Evolutionary conservation across 768 basidiomycete genomes (phyloP).

Genomic region (Lactarius trivialis): DNA sequence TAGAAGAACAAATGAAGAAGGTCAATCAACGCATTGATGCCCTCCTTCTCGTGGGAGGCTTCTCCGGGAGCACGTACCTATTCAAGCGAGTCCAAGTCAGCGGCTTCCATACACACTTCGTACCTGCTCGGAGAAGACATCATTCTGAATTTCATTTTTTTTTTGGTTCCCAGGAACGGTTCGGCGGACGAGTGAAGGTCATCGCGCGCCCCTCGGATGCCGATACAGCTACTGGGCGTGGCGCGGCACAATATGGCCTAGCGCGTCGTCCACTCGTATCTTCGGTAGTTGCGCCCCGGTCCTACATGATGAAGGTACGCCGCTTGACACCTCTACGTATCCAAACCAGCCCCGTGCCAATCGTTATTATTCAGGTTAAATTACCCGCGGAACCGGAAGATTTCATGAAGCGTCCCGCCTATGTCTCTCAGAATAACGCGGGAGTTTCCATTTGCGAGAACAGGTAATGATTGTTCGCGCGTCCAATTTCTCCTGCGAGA

Average conservation of each 20-base stretch:
- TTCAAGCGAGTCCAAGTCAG: slow-evolving; percentile 70
- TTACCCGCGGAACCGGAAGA: slow-evolving; percentile 84
- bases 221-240: slow-evolving; percentile 82
- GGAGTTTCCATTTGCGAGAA: slow-evolving; percentile 80
- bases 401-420: slow-evolving; percentile 77
- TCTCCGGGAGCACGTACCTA: slow-evolving; percentile 80
- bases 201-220: slow-evolving; percentile 82
- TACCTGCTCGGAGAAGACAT: slow-evolving; percentile 12
- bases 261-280: slow-evolving; percentile 72
- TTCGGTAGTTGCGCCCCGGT: slow-evolving; percentile 72
- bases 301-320: slow-evolving; percentile 80
- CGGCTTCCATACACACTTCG: slow-evolving; percentile 16
- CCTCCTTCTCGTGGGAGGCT: slow-evolving; percentile 84
- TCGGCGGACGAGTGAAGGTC: slow-evolving; percentile 57
- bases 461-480: slow-evolving; percentile 37
- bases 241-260: slow-evolving; percentile 83
- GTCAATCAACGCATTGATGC: slow-evolving; percentile 73
- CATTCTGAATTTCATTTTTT: slow-evolving; percentile 3
- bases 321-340: not conserved
- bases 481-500: not conserved
- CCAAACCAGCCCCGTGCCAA: not conserved
- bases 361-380: slow-evolving; percentile 55
- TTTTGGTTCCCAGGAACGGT: slow-evolving; percentile 45
- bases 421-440: slow-evolving; percentile 71
- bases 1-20: slow-evolving; percentile 66